Conservation (phyloP, 371 early-diverging fungal species). For the Thermomucor indicae-seudaticae region DNA sequence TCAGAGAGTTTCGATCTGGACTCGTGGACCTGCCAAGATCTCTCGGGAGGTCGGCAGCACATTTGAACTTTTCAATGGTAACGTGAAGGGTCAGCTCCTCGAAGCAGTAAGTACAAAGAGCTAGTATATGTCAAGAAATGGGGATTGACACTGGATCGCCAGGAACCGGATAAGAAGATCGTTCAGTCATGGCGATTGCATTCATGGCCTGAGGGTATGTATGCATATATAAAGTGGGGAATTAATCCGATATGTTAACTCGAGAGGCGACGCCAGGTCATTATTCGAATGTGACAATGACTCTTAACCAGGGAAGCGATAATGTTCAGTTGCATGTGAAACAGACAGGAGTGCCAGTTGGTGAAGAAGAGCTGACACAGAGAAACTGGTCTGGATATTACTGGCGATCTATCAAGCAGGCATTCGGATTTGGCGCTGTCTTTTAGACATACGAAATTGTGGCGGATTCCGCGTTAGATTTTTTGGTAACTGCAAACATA, state of each 20-base stretch:
- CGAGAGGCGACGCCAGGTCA: conserved; percentile 44
- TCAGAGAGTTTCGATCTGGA: conserved; percentile 77
- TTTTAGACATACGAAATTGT: conserved; percentile 20
- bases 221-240: not conserved
- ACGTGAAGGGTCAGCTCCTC: conserved; percentile 78
- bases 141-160: too few relatives aligned
- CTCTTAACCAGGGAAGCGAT: conserved; percentile 69
- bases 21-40: conserved; percentile 64
- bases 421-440: conserved; percentile 72
- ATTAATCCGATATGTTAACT: too few relatives aligned
- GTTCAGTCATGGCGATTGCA: conserved; percentile 83
- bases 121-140: too few relatives aligned
- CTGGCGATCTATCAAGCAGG: conserved; percentile 89
- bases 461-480: too few relatives aligned
- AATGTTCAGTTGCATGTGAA: conserved; percentile 67
- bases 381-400: conserved; percentile 91
- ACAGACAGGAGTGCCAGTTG: conserved; percentile 88
- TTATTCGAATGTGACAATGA: conserved; percentile 76
- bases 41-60: conserved; percentile 48
- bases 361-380: conserved; percentile 79
- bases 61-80: conserved; percentile 84
- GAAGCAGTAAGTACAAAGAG: conserved; percentile 50
- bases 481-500: too few relatives aligned
- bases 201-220: conserved; percentile 77
- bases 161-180: conserved; percentile 71